phyloP scores from a whole-genome alignment of 495 filamentous ascomycete species.

The Penicillium nucicola region DNA sequence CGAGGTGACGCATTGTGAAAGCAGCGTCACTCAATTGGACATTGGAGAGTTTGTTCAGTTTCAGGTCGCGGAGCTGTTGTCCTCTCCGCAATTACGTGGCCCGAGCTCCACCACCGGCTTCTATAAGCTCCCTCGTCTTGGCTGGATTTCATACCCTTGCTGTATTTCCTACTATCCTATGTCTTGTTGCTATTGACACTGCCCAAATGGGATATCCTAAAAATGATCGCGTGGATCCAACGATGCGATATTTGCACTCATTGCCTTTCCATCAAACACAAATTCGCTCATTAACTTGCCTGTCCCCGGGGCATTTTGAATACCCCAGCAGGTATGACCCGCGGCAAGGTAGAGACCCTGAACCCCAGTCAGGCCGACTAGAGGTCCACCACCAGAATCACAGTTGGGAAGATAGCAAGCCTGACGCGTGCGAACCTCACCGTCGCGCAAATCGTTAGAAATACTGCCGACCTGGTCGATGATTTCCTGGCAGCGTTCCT shows the following conservation, averaged over 20 bases:
- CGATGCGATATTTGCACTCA: conserved; percentile 67
- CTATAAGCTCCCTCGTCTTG: no score
- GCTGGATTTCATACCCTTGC: no score
- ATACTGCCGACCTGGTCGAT: conserved; percentile 76
- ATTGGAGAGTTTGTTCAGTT: conserved; percentile 14
- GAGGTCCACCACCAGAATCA: conserved; percentile 63
- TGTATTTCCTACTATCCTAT: no score
- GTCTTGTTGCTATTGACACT: not conserved
- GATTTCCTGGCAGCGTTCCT: conserved; percentile 79
- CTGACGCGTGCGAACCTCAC: conserved; percentile 76
- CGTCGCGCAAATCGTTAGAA: conserved; percentile 70
- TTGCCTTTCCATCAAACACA: conserved; percentile 74
- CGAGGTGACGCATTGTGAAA: conserved; percentile 28
- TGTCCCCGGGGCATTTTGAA: conserved; percentile 92
- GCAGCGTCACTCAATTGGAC: conserved; percentile 20
- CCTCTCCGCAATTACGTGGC: conserved; percentile 40
- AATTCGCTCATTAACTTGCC: conserved; percentile 86
- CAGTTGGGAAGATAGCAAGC: conserved; percentile 90
- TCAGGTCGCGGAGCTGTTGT: conserved; percentile 4
- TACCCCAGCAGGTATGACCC: conserved; percentile 97
- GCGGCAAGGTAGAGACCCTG: conserved; percentile 80
- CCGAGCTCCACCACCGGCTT: conserved; percentile 40
- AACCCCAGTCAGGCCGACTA: conserved; percentile 72
- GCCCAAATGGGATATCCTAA: conserved; percentile 17
- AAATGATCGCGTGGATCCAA: conserved; percentile 64